Evolutionary conservation across 441 rosid genomes (phyloP).

Genomic region (Capsella rubella): DNA sequence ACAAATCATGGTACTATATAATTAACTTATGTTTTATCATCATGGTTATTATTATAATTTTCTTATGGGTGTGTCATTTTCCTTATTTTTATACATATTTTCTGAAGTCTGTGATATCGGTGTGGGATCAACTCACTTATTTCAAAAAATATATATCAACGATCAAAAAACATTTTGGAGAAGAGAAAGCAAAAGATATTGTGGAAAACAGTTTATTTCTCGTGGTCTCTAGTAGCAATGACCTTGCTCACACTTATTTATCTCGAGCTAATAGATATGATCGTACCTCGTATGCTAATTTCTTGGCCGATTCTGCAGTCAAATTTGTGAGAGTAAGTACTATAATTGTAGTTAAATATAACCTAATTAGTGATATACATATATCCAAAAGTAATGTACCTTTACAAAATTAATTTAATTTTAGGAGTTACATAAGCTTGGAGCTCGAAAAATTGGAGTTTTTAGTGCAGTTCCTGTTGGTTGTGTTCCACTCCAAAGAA

Average conservation of each 20-base stretch:
- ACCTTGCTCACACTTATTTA: conserved; percentile 39
- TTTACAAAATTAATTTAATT: neutral
- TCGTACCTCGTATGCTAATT: conserved; percentile 45
- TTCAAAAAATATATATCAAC: conserved; percentile 33
- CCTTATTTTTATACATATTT: neutral
- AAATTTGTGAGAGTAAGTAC: conserved; percentile 31
- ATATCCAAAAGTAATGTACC: no score
- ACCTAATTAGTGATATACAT: no score
- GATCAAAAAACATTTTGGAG: conserved; percentile 33
- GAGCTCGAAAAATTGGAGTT: conserved; percentile 64
- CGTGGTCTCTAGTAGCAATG: conserved; percentile 37
- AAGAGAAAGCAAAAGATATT: conserved; percentile 27
- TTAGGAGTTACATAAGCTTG: conserved; percentile 57
- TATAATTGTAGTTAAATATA: neutral
- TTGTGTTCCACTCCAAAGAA: conserved; percentile 71
- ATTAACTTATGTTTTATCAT: neutral
- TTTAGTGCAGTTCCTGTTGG: conserved; percentile 62
- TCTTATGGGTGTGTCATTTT: neutral
- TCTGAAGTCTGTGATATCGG: conserved; percentile 35
- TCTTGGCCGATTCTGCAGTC: conserved; percentile 27
- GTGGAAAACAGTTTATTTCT: conserved; percentile 31
- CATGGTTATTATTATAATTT: neutral
- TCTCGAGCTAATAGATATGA: conserved; percentile 33
- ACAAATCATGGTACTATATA: conserved; percentile 38
- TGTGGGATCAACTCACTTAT: conserved; percentile 40